Evolutionary conservation across 2,329 filamentous ascomycete genomes (phyloP), one percentile per base, ranked within the genome.

Genomic region (Trichoderma endophyticum): DNA sequence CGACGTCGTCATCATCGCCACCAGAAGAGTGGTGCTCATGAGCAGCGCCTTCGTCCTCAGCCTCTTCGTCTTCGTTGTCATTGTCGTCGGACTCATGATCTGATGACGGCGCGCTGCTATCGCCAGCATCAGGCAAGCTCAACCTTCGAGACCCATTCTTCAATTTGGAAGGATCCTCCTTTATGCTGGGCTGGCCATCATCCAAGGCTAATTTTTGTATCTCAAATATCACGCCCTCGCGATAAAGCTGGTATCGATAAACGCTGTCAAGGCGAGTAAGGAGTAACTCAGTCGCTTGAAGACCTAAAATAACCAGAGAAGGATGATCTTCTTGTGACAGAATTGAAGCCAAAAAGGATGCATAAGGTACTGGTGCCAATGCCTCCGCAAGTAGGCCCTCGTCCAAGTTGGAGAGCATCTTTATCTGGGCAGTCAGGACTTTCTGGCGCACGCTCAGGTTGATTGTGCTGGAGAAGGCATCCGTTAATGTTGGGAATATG

Each of bases 321-420:
- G 93, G 89, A 76, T 99, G 95, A 77, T 99, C 97, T 80, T 97
- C 92, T 77, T 99, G 96, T 0, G 95, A 97, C 21, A 99, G 85
- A 73, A 99, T 99, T 0, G 95, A 94, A 2, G 96, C 96, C 34
- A 99, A 83, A 80, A 97, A 98, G 0, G 97, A 99, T 3, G 96
- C 94, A 81, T 98, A 99, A 0, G 96, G 93, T 1, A 99, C 95
- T 18, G 93, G 89, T 30, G 92, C 92, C 34, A 99, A 83, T 9
- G 95, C 92, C 77, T 98, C 95, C 73, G 93, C 88, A 4, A 99
- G 87, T 65, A 99, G 94, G 48, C 88, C 86, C 57, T 90, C 90
- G 76, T 98, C 94, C n/a, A 99, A 84, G 75, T 98, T 97, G 14
- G 94, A 97, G 11, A 99, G 87, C 94, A 99, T 98, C 83, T 98